Percentiles rank a stretch among this genome's conserved stretches.
These are phyloP conservation scores for Tephrocybe rancida DNA, from an alignment of 768 basidiomycete genomes.

Conservation along the genomic window DNA sequence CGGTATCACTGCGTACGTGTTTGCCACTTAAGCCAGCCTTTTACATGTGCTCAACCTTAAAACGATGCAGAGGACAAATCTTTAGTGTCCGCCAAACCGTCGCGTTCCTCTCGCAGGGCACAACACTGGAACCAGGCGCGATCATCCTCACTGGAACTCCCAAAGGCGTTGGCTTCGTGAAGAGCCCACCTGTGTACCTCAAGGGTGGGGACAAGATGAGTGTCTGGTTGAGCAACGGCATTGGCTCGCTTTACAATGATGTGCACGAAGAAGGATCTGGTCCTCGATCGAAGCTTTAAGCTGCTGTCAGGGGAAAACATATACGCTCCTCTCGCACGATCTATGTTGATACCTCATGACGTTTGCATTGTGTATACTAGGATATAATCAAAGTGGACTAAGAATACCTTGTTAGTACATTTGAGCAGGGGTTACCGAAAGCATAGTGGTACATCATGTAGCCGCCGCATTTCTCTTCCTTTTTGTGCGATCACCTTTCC, in stretches of 20 bases:
- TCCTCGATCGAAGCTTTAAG: slow-evolving; percentile 43
- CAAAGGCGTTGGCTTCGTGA: slow-evolving; percentile 80
- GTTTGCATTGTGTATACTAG: background rate
- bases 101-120: slow-evolving; percentile 81
- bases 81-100: slow-evolving; percentile 80
- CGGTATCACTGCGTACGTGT: slow-evolving; percentile 73
- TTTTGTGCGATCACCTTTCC: slow-evolving; percentile 1
- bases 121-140: slow-evolving; percentile 79
- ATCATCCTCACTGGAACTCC: slow-evolving; percentile 86
- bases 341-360: background rate
- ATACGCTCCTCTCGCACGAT: no score
- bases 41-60: background rate
- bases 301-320: background rate
- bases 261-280: slow-evolving; percentile 65
- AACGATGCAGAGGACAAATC: slow-evolving; percentile 65
- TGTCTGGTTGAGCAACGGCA: slow-evolving; percentile 69
- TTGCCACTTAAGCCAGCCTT: background rate
- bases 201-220: slow-evolving; percentile 74
- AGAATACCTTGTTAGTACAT: background rate
- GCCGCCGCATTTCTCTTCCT: background rate
- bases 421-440: background rate
- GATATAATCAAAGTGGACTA: background rate
- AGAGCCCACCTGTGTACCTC: slow-evolving; percentile 68
- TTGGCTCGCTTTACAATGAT: slow-evolving; percentile 79
- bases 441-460: slow-evolving; percentile 6